Conservation (phyloP, 2,329 filamentous ascomycete species). For the Diaporthe amygdali region DNA sequence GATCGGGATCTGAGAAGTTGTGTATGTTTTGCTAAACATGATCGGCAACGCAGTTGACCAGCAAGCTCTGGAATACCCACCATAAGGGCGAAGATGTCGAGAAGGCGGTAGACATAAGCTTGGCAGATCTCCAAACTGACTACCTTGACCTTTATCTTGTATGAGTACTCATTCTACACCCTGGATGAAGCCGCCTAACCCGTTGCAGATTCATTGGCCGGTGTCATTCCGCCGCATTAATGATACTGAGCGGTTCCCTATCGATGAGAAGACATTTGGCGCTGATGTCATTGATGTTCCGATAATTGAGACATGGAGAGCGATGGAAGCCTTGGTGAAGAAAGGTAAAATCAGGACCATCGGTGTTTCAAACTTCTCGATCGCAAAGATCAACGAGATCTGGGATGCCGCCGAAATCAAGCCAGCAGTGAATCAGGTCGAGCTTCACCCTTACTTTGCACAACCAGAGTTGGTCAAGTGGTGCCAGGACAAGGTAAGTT, state of each 20-base stretch:
- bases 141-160: conserved; percentile 51
- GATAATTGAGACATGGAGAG: conserved; percentile 60
- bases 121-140: conserved; percentile 48
- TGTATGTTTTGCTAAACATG: background rate
- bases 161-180: conserved; percentile 32
- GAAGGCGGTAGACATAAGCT: conserved; percentile 44
- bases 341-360: conserved; percentile 59
- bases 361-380: conserved; percentile 60
- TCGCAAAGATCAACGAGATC: conserved; percentile 53
- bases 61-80: conserved; percentile 61
- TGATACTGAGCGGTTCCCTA: conserved; percentile 44
- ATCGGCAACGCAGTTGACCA: conserved; percentile 41
- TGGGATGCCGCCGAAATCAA: conserved; percentile 48
- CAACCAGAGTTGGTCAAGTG: conserved; percentile 52
- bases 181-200: conserved; percentile 19
- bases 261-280: conserved; percentile 47
- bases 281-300: conserved; percentile 45
- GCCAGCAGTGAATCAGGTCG: conserved; percentile 53
- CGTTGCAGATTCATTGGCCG: conserved; percentile 52
- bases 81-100: conserved; percentile 48
- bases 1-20: background rate
- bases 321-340: conserved; percentile 59
- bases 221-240: conserved; percentile 47
- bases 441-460: conserved; percentile 45
- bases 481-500: conserved; percentile 46